Evolutionary conservation across 495 filamentous ascomycete species (phyloP), one percentile per base, ranked within the genome.

Genomic region (Jackrogersella multiformis): DNA sequence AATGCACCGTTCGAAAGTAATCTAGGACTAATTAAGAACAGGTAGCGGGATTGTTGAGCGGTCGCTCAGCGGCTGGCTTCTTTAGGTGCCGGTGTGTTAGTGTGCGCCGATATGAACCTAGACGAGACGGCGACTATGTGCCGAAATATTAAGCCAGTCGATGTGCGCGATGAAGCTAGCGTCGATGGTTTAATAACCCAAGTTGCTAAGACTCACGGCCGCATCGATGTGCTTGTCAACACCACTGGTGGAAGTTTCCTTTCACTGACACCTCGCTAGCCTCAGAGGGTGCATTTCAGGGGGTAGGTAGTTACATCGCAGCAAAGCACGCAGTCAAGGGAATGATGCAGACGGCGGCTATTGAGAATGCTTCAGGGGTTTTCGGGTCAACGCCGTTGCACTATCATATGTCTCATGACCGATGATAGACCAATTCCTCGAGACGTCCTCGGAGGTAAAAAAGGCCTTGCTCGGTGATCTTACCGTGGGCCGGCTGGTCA

Each of bases 251-350:
- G 35, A 35, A 21, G 48, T 52, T 35, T 0, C 5, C 9, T 4
- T 42, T 20, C 39, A 42, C 13, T 3, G 5, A 3, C 20, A 58
- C 51, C 18, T 64, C 61, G 15, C 21, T 64, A 15, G 52, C 52
- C 26, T 57, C 61, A 10, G 61, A 64, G 16, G 48, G 61, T 20
- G 51, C 52, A 3, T 64, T 64, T 24, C 13, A 48, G 4, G 48
- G 32, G 6, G 18, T 39, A 5, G 52, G 32, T 13, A 38, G 39
- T 3, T 74, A 74, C 28, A 54, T 58, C 5, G 39, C 72, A 15
- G 64, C 61, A 23, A 74, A 71, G 18, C 69, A 73, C 39, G 70
- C 70, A 20, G 68, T 73, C 15, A 61, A 68, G 15, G 70, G 70
- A 53, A 57, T 73, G 16, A 67, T 68, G 28, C 64, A 61, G 52